phyloP scores from a whole-genome alignment of 768 basidiomycete genomes.

The Lactarius psammicola region DNA sequence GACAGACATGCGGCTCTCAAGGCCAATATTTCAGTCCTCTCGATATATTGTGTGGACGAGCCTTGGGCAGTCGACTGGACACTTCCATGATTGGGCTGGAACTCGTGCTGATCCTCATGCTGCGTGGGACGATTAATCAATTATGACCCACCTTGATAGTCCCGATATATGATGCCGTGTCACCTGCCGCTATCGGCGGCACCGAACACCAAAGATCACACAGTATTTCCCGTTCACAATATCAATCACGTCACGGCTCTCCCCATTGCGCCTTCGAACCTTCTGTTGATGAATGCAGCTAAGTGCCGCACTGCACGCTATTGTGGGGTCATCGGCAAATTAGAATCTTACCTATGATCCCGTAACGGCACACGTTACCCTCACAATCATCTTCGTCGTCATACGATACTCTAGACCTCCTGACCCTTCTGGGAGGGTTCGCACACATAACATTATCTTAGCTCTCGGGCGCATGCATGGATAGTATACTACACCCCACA shows the following conservation, averaged over 20 bases:
- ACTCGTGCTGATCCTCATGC: neutral
- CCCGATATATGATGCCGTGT: neutral
- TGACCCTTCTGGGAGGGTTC: no score
- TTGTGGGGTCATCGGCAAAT: neutral
- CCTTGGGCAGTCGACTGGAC: neutral
- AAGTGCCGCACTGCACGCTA: neutral
- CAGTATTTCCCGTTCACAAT: neutral
- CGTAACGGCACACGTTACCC: no score
- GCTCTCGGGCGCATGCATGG: no score
- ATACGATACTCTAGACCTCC: no score
- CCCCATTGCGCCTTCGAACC: neutral
- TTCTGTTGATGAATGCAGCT: neutral
- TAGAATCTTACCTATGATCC: no score
- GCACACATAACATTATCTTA: no score
- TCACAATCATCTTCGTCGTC: no score
- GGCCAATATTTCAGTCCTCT: neutral
- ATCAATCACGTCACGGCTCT: neutral
- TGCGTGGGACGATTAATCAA: neutral
- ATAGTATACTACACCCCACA: no score
- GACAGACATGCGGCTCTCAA: neutral
- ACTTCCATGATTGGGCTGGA: neutral
- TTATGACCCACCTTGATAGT: neutral
- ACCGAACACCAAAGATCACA: neutral
- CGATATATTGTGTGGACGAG: neutral
- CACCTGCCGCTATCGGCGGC: neutral